Base-by-base conservation (phyloP, 768 basidiomycete genomes). In the Kwoniella dejecticola region DNA sequence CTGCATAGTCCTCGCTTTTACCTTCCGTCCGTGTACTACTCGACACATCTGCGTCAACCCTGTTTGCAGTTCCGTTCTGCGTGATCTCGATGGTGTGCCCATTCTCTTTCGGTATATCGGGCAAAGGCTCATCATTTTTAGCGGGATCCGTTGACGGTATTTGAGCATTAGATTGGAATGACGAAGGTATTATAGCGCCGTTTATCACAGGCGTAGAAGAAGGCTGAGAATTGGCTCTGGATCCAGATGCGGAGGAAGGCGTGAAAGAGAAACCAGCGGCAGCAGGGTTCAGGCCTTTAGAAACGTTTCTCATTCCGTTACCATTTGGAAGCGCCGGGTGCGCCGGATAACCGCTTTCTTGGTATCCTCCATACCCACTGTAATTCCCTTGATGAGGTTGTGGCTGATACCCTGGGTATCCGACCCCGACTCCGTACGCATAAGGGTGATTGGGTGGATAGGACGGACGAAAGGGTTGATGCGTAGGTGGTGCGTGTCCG, bases 381-480 rank as follows among this genome's bases (percentile, higher is more conserved):
- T 62, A 63, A 12, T 21, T 40, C 6, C 54, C 36, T 36, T 61
- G 70, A 15, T 36, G 31, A 21, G 11, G 46, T 26, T 58, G 70
- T 21, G 53, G 70, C 15, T 63, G 58, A 52, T 64, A 69, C 17
- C 55, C 62, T 3, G 55, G 49, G 52, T 69, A 67, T 12, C 71
- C 71, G 17, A 65, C 52, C 33, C 71, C 69, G 7, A 59, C 63
- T 17, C 70, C 68, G 19, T 65, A 61, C 4, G 68, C 45, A 66
- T 79, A 79, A 3, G 76, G 71, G 53, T 66, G 52, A 53, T 66
- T 57, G 12, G 67, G 57, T 7, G 68, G 45, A 62, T 65, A 68
- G 29, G 62, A 60, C 24, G 50, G 60, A 17, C 49, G 62, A 57
- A 48, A 66, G 21, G 60, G 48, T 57, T 62, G 60, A 57, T 64